Evolutionary conservation across 2,329 filamentous ascomycete genomes (phyloP).

Genomic region (Cercospora sojina): DNA sequence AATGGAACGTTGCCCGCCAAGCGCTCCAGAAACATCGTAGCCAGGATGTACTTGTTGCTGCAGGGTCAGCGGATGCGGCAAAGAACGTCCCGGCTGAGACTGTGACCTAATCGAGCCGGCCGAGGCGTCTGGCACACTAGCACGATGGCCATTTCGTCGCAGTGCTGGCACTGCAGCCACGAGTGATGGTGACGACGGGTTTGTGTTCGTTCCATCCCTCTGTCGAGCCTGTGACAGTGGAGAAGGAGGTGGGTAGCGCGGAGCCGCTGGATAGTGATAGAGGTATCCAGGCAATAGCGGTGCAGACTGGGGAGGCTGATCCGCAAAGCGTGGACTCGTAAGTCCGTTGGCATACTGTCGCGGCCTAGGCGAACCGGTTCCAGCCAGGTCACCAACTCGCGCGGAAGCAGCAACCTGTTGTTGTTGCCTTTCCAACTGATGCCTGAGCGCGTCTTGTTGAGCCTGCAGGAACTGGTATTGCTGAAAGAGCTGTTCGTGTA

Average conservation of each 20-base stretch:
- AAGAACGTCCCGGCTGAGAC: slow-evolving; percentile 50
- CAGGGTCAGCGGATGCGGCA: slow-evolving; percentile 42
- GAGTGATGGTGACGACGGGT: slow-evolving; percentile 51
- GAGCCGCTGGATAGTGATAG: slow-evolving; percentile 48
- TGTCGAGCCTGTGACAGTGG: slow-evolving; percentile 40
- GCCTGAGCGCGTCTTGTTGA: slow-evolving; percentile 39
- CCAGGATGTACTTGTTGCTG: slow-evolving; percentile 41
- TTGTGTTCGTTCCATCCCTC: slow-evolving; percentile 48
- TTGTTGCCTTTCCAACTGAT: slow-evolving; percentile 48
- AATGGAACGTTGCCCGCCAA: slow-evolving; percentile 26
- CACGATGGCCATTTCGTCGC: slow-evolving; percentile 45
- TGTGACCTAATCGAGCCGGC: slow-evolving; percentile 48
- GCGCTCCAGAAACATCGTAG: slow-evolving; percentile 41
- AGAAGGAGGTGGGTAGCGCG: slow-evolving; percentile 44
- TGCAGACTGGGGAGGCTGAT: slow-evolving; percentile 38
- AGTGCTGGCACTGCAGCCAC: slow-evolving; percentile 46
- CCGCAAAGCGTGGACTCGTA: slow-evolving; percentile 33
- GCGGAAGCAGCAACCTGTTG: slow-evolving; percentile 40
- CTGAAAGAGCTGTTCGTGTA: slow-evolving; percentile 51
- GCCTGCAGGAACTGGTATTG: slow-evolving; percentile 44
- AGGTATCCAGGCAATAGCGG: slow-evolving; percentile 45
- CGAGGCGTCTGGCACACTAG: slow-evolving; percentile 45
- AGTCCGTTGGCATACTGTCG: slow-evolving; percentile 34
- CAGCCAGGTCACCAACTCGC: slow-evolving; percentile 36
- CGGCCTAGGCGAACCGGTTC: slow-evolving; percentile 44